Base-by-base conservation (phyloP, 352 stramenopile species). In the Plasmopara viticola region DNA sequence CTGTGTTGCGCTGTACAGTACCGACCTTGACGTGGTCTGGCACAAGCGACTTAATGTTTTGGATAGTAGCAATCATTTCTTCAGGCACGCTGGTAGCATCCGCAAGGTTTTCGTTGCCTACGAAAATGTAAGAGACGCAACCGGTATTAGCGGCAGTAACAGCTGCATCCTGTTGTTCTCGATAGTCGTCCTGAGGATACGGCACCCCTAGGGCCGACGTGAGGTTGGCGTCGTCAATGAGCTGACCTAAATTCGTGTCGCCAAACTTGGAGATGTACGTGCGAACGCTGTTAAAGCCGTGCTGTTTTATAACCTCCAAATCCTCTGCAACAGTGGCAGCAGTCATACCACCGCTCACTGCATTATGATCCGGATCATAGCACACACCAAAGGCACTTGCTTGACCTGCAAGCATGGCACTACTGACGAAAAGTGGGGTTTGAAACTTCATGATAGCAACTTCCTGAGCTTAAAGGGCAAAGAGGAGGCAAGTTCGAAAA, bases 241-340 rank as follows among this genome's bases (percentile, higher is more conserved):
- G 51, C 12, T 50, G 56, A 31, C 60, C 72, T 33, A 85, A 62
- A 18, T 78, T 62, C 6, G 56, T 73, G 40, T 53, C 38, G 18
- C 76, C 76, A 44, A 85, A 71, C 37, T 73, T 49, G 39, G 57
- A 74, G 50, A 87, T 84, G 63, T 85, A 86, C 40, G 76, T 87
- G 53, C 76, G 73, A 38, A 87, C 71, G 44, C 68, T 60, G 9
- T 47, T 70, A 61, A 84, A 87, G 48, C 74, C 76, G 29, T 72
- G 60, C 46, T 28, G 51, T 56, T 77, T 79, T 52, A 84, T 82
- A 37, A 44, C 61, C 5, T 45, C 35, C 53, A 87, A 71, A 45
- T 87, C 76, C 6, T 51, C 52, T 7, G 44, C 42, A 6, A 83
- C 65, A 17, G 58, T 62, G 7, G 44, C 17, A 30, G 62, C 53